These are phyloP conservation scores for Parmelia sp. DNA, from an alignment of 495 filamentous ascomycete species.

Conservation along the genomic window DNA sequence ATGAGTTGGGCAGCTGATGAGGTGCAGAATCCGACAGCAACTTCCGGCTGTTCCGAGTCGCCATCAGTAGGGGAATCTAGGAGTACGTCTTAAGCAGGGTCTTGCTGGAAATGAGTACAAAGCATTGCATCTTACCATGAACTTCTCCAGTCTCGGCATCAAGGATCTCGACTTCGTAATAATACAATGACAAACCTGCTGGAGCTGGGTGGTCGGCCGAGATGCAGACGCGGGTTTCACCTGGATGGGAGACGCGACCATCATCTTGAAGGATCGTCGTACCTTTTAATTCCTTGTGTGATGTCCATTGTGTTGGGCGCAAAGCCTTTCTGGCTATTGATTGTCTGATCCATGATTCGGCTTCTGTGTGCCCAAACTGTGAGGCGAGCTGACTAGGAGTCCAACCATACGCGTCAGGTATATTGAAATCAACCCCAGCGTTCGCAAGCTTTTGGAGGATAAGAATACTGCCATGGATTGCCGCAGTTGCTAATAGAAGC, in stretches of 20 bases:
- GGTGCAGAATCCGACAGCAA: too few relatives aligned
- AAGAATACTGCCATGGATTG: neutral
- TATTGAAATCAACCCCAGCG: neutral
- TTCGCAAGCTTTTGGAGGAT: too few relatives aligned
- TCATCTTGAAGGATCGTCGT: neutral
- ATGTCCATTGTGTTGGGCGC: constrained; percentile 7
- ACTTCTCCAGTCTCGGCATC: constrained; percentile 14
- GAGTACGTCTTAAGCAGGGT: too few relatives aligned
- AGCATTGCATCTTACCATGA: constrained; percentile 6
- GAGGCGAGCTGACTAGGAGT: constrained; percentile 14
- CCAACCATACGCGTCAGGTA: constrained; percentile 15
- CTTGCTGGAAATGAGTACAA: neutral
- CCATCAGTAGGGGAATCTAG: too few relatives aligned
- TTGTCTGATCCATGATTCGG: constrained; percentile 9
- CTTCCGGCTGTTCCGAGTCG: too few relatives aligned
- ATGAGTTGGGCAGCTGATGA: too few relatives aligned
- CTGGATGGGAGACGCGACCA: constrained; percentile 7
- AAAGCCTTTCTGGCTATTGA: constrained; percentile 7
- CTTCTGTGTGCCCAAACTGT: constrained; percentile 10
- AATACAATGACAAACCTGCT: constrained; percentile 15
- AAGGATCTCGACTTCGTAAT: constrained; percentile 18
- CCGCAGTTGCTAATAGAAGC: constrained; percentile 9
- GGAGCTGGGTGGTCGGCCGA: constrained; percentile 15
- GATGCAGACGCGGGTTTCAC: constrained; percentile 9
- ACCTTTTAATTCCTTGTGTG: neutral